Conservation (phyloP, 2,329 filamentous ascomycete genomes). For the Pseudopithomyces maydicus region DNA sequence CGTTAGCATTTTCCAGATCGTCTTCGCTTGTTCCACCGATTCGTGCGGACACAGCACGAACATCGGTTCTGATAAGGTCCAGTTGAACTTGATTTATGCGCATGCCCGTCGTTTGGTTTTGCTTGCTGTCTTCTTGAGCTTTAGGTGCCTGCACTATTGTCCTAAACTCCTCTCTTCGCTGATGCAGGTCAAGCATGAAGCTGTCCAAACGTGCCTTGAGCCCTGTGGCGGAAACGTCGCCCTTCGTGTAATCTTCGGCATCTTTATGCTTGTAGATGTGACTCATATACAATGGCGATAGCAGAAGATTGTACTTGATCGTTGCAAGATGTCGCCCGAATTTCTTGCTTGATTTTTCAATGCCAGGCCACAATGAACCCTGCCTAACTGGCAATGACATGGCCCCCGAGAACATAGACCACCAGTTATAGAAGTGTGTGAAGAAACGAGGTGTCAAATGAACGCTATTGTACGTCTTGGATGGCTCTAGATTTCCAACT, state of each 20-base stretch:
- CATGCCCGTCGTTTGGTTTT: constrained; percentile 86
- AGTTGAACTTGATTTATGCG: constrained; percentile 94
- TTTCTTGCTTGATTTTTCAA: constrained; percentile 97
- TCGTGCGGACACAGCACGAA: constrained; percentile 89
- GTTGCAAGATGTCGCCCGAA: constrained; percentile 97
- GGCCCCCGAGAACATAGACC: constrained; percentile 92
- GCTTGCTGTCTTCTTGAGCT: constrained; percentile 64
- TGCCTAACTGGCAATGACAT: constrained; percentile 95
- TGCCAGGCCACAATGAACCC: constrained; percentile 85
- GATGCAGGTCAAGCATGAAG: constrained; percentile 96
- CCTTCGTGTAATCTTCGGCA: constrained; percentile 79
- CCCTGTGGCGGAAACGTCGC: constrained; percentile 88
- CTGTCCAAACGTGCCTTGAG: constrained; percentile 94
- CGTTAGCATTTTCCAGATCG: constrained; percentile 70
- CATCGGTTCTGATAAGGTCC: constrained; percentile 88
- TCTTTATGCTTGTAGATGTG: constrained; percentile 99
- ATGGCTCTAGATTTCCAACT: constrained; percentile 73
- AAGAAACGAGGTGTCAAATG: constrained; percentile 96
- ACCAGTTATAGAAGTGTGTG: constrained; percentile 98
- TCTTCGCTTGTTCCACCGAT: constrained; percentile 81
- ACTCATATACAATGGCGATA: constrained; percentile 91
- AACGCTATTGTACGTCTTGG: constrained; percentile 93
- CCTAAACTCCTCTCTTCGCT: constrained; percentile 89
- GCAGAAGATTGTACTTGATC: constrained; percentile 93
- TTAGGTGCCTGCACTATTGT: constrained; percentile 73